Evolutionary conservation across 345 rosid species (phyloP), one percentile per base, ranked within the genome.

Genomic region (Clausena lansium): DNA sequence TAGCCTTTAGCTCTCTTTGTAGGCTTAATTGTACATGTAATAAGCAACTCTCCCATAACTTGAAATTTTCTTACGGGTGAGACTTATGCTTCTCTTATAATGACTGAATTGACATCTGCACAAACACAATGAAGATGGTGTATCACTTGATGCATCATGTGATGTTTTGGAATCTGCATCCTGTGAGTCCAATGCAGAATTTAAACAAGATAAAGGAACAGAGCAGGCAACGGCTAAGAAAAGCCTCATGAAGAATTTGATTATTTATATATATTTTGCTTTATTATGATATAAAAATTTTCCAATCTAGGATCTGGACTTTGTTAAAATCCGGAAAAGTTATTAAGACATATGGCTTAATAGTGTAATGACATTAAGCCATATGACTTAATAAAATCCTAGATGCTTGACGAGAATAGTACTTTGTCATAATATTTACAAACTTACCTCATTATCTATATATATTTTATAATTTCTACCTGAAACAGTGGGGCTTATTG

Each of bases 91-190:
- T 14, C 6, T 19, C 22, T 15, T 14, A 1, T 36, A 14, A 13
- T 38, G 30, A 25, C 45, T 78, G 27, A 28, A 64, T 32, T 25
- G 11, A 33, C 38, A 20, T 20, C 24, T 76, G 68, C 84, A 91
- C n/a, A n/a, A n/a, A n/a, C n/a, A n/a, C n/a, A n/a, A n/a, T n/a
- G 94, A 93, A 92, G 84, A 79, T 38, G 73, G 69, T 69, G 38
- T 35, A 78, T 71, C 76, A 59, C 19, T 30, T 57, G 83, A 81
- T 70, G 87, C 74, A 47, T 75, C 84, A 10, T 72, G 70, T 39
- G 91, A 89, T 71, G 87, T 77, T 71, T 32, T 82, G 80, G 95
- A 87, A 87, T 67, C 75, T 73, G 86, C 79, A 45, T 65, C 86
- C 2, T 50, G 7, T 9, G 85, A 57, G 69, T 79, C 85, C 58